Evolutionary conservation across 2,329 filamentous ascomycete genomes (phyloP).

Genomic region (Trematosphaeria pertusa): DNA sequence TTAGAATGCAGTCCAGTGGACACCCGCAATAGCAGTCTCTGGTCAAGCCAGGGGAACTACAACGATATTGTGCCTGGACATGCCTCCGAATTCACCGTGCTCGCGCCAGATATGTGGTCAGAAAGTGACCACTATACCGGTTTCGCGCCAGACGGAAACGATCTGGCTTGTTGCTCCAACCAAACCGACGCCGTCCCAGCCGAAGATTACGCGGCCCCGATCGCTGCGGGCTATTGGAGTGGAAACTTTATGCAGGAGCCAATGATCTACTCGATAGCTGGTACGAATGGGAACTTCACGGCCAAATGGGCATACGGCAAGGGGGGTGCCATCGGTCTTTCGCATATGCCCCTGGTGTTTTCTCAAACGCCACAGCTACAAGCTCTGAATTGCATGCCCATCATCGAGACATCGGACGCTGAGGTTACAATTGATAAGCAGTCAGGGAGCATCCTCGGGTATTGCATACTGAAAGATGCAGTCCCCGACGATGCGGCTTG

Average conservation of each 20-base stretch:
- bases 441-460: slow-evolving; percentile 12
- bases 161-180: slow-evolving; percentile 11
- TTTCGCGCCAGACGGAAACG: slow-evolving; percentile 1
- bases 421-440: slow-evolving; percentile 13
- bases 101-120: background rate
- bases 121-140: background rate
- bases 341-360: slow-evolving; percentile 4
- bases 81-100: background rate
- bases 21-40: slow-evolving; percentile 11
- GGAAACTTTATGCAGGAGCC: slow-evolving; percentile 1
- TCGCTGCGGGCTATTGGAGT: slow-evolving; percentile 18
- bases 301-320: slow-evolving; percentile 13
- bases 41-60: slow-evolving; percentile 6
- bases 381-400: slow-evolving; percentile 18
- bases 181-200: slow-evolving; percentile 1
- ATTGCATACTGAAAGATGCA: slow-evolving; percentile 10
- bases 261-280: background rate
- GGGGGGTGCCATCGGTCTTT: background rate
- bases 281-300: slow-evolving; percentile 14
- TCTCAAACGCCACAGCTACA: slow-evolving; percentile 12
- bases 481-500: slow-evolving; percentile 7
- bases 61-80: background rate
- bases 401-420: slow-evolving; percentile 18
- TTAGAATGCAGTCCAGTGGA: slow-evolving; percentile 14
- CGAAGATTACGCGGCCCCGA: background rate